Percentiles rank a stretch among this genome's conserved stretches.
These are phyloP conservation scores for Petasospora rhodanensis DNA, from an alignment of 1,139 yeast species.

Conservation along the genomic window DNA sequence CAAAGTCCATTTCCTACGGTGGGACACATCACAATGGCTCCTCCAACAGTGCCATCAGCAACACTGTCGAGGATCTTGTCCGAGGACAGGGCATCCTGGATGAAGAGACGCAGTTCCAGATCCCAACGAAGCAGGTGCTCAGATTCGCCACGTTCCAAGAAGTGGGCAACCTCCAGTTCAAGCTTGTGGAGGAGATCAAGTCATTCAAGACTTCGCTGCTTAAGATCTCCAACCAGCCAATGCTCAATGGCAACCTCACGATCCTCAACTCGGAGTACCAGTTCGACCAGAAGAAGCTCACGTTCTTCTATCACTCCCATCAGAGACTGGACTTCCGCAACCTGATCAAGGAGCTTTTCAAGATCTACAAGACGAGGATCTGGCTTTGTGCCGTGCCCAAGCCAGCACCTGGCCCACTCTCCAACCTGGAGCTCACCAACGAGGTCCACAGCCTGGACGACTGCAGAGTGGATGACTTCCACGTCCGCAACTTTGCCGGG, in stretches of 20 bases:
- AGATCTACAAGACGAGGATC: conserved; percentile 90
- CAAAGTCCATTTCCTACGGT: conserved; percentile 58
- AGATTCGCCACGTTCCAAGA: conserved; percentile 35
- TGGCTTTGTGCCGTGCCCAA: conserved; percentile 86
- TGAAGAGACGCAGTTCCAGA: conserved; percentile 35
- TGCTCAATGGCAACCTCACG: conserved; percentile 32
- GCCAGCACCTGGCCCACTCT: no score
- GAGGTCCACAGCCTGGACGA: conserved; percentile 14
- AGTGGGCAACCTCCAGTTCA: conserved; percentile 30
- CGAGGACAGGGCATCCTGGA: conserved; percentile 31
- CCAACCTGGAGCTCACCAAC: conserved; percentile 9
- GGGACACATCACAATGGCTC: conserved; percentile 7
- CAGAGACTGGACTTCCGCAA: conserved; percentile 90
- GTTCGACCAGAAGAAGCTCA: conserved; percentile 89
- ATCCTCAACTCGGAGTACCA: conserved; percentile 84
- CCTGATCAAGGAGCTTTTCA: conserved; percentile 84
- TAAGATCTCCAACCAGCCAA: conserved; percentile 22
- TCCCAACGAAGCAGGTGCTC: conserved; percentile 48
- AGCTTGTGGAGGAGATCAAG: conserved; percentile 41
- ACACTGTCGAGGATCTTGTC: conserved; percentile 21
- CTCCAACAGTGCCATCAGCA: conserved; percentile 12
- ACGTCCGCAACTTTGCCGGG: conserved; percentile 24
- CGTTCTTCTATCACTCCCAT: conserved; percentile 71
- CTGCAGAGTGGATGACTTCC: conserved; percentile 29
- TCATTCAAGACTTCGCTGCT: conserved; percentile 39